A percentile compares a stretch with the other conserved stretches of the same genome.
Evolutionary conservation across 495 filamentous ascomycete genomes (phyloP).

Genomic region (Letharia lupina): DNA sequence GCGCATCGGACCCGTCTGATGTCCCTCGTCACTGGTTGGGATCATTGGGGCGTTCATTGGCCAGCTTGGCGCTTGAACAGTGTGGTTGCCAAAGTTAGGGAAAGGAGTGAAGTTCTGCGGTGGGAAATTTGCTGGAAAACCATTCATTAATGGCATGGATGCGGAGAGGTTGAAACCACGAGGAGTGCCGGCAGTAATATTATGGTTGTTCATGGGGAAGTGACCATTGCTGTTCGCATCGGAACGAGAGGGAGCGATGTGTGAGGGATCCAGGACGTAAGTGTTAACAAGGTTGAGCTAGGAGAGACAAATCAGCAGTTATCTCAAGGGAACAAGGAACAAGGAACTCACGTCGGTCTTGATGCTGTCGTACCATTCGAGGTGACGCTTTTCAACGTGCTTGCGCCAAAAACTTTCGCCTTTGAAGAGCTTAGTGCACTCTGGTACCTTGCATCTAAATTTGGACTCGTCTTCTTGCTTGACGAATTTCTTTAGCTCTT

Average conservation of each 20-base stretch:
- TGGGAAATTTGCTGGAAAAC: constrained; percentile 37
- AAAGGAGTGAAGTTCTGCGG: constrained; percentile 42
- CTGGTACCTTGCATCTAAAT: constrained; percentile 90
- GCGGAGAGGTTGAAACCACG: constrained; percentile 83
- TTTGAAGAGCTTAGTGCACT: constrained; percentile 96
- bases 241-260: constrained; percentile 82
- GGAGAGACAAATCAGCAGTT: constrained; percentile 21
- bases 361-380: constrained; percentile 75
- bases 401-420: constrained; percentile 95
- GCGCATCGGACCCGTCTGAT: constrained; percentile 53
- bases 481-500: constrained; percentile 78
- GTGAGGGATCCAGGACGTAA: constrained; percentile 87
- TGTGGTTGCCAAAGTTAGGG: constrained; percentile 34
- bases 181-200: constrained; percentile 71
- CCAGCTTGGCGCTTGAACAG: constrained; percentile 42
- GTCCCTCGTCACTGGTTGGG: constrained; percentile 35
- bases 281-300: constrained; percentile 83
- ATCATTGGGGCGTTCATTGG: constrained; percentile 31
- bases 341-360: constrained; percentile 66
- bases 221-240: constrained; percentile 98
- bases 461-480: constrained; percentile 97
- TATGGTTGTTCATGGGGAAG: constrained; percentile 71
- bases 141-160: constrained; percentile 46
- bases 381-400: constrained; percentile 92
- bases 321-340: not conserved